Evolutionary conservation across 352 stramenopile genomes (phyloP).

Genomic region (Globisporangium uncinulatum): DNA sequence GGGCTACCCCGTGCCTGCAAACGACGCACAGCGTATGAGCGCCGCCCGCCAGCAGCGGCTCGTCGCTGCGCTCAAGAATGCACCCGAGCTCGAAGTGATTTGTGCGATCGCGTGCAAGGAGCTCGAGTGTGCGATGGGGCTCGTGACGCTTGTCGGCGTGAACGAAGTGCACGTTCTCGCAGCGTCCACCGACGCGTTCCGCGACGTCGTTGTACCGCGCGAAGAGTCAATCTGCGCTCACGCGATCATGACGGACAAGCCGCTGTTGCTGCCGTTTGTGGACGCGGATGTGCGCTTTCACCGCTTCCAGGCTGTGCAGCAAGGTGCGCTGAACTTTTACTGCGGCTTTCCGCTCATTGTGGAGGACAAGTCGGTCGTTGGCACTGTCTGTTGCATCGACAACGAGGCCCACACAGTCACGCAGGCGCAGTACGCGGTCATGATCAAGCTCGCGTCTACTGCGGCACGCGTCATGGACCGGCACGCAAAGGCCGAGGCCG

Average conservation of each 20-base stretch:
- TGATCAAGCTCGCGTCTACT: conserved; percentile 33
- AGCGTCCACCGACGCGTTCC: conserved; percentile 28
- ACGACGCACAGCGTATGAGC: conserved; percentile 33
- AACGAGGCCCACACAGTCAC: conserved; percentile 34
- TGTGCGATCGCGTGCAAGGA: conserved; percentile 47
- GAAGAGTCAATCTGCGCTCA: conserved; percentile 54
- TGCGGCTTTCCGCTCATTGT: conserved; percentile 49
- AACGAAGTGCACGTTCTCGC: conserved; percentile 36
- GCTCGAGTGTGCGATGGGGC: conserved; percentile 33
- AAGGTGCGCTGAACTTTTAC: conserved; percentile 49
- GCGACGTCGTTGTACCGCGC: conserved; percentile 24
- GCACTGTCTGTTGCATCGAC: conserved; percentile 52
- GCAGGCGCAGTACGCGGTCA: conserved; percentile 50
- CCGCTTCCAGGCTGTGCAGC: conserved; percentile 26
- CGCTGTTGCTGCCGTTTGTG: conserved; percentile 43
- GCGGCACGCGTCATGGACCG: conserved; percentile 37
- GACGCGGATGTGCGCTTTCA: conserved; percentile 59
- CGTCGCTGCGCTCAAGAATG: conserved; percentile 27
- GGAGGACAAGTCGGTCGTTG: conserved; percentile 29
- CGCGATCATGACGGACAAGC: conserved; percentile 46
- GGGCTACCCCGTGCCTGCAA: conserved; percentile 24
- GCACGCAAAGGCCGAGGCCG: conserved; percentile 4
- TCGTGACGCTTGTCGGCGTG: conserved; percentile 46
- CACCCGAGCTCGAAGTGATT: conserved; percentile 58
- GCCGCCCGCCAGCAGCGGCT: conserved; percentile 30